A percentile compares a stretch with the other conserved stretches of the same genome.
These are phyloP conservation scores for Schizophyllum commune DNA, from an alignment of 1,284 basidiomycete genomes.

Conservation along the genomic window DNA sequence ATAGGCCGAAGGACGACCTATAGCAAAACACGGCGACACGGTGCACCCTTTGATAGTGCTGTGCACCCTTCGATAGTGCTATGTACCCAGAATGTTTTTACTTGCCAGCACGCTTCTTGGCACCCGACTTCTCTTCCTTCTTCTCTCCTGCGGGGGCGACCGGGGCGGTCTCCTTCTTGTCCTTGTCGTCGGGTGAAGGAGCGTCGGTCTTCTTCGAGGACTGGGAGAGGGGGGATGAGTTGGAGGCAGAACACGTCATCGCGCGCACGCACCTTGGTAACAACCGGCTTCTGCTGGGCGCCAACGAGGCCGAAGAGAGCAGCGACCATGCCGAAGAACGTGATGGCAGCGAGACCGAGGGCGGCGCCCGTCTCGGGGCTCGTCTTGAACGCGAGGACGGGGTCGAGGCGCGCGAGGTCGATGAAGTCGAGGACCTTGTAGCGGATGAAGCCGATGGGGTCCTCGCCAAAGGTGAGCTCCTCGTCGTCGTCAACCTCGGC, in stretches of 20 bases:
- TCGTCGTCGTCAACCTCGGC: conserved; percentile 40
- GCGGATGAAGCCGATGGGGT: conserved; percentile 76
- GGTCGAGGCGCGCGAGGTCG: conserved; percentile 65
- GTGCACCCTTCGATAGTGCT: not conserved
- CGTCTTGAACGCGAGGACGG: conserved; percentile 67
- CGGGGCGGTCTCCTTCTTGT: conserved; percentile 52
- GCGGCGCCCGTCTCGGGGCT: conserved; percentile 81
- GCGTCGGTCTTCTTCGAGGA: conserved; percentile 72
- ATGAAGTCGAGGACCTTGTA: conserved; percentile 68
- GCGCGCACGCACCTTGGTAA: conserved; percentile 41
- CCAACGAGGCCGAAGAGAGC: conserved; percentile 75
- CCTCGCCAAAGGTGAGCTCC: conserved; percentile 55
- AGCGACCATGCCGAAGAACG: conserved; percentile 78
- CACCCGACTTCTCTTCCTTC: conserved; percentile 51
- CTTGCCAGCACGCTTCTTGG: conserved; percentile 43
- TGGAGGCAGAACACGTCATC: conserved; percentile 6
- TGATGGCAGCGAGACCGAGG: conserved; percentile 64
- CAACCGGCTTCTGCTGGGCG: conserved; percentile 51
- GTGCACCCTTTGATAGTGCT: not conserved
- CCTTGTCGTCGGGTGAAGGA: conserved; percentile 54
- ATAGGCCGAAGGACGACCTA: not conserved
- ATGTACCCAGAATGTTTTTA: not conserved
- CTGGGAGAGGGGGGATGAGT: conserved; percentile 20
- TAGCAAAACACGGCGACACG: not conserved
- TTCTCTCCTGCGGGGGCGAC: conserved; percentile 62